Evolutionary conservation across 1,284 basidiomycete genomes (phyloP), one percentile per base, ranked within the genome.

Genomic region (Pisolithus thermaeus): DNA sequence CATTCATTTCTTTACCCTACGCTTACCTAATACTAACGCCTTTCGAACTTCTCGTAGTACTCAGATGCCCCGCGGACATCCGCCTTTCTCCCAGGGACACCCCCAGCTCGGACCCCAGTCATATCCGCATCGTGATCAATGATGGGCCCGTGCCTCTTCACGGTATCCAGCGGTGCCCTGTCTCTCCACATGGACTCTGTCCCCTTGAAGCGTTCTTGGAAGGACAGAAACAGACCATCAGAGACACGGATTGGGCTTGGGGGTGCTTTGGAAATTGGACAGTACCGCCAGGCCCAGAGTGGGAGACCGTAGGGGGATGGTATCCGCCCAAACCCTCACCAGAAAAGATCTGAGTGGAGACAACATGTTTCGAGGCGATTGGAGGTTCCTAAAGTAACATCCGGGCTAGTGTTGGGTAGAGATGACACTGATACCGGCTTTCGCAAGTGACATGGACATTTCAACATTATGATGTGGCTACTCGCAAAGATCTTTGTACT

Each of bases 131-230:
- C 50, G 79, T 90, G 62, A 79, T 92, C 67, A 96, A 96, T 70
- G 94, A 97, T 63, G 93, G 89, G 3, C 88, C 94, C 1, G 77
- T 83, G 1, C 92, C 94, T 1, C 76, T 96, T 38, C 85, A 84
- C 2, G 80, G 84, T 35, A 78, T 91, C 61, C 72, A 75, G 22
- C 88, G 87, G 1, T 94, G 91, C 59, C 80, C 85, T 0, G 67
- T 79, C 58, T 68, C 66, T 7, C 72, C 77, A 42, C 82, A 94
- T 53, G 92, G 93, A 11, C 78, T 95, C 66, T 97, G 93, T 59
- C 74, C 87, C 0, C 72, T 95, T 6, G 73, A 80, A 41, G 80
- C 78, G 3, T 95, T 97, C 64, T 78, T 94, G 32, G 72, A 68
- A 1, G 84, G 81, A 1, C 80, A 90, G 72, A 76, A 81, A 67